phyloP scores from a whole-genome alignment of 768 basidiomycete species.

The Hericium rajendrae region DNA sequence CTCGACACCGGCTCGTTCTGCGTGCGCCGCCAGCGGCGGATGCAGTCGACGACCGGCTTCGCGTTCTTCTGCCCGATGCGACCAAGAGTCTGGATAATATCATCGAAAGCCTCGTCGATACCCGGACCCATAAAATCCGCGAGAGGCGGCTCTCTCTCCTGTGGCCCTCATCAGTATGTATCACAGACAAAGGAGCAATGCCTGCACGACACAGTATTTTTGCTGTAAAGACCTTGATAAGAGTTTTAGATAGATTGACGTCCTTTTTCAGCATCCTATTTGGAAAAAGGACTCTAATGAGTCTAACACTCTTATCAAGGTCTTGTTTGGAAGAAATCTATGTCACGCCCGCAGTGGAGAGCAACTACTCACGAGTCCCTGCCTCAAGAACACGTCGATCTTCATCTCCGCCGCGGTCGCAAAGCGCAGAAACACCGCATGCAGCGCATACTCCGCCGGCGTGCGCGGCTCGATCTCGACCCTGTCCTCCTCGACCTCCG shows the following conservation, averaged over 20 bases:
- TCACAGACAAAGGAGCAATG: too few relatives aligned
- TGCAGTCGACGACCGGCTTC: constrained; percentile 76
- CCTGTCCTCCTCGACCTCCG: constrained; percentile 48
- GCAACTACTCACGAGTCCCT: constrained; percentile 46
- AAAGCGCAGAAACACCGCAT: constrained; percentile 83
- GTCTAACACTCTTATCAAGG: too few relatives aligned
- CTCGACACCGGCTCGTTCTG: constrained; percentile 51
- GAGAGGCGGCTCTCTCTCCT: constrained; percentile 68
- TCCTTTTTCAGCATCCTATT: too few relatives aligned
- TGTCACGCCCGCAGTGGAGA: not conserved
- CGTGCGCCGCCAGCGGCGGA: constrained; percentile 78
- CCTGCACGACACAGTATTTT: too few relatives aligned
- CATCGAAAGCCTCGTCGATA: constrained; percentile 73
- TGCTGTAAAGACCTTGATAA: not conserved
- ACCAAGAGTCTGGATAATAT: constrained; percentile 74
- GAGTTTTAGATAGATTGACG: not conserved
- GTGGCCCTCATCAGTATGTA: not conserved
- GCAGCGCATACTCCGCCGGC: constrained; percentile 81
- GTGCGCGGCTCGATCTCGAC: constrained; percentile 65
- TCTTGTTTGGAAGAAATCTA: too few relatives aligned
- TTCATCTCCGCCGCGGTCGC: constrained; percentile 71
- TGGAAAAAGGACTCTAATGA: too few relatives aligned
- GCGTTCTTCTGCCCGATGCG: constrained; percentile 80
- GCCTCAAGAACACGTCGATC: constrained; percentile 64
- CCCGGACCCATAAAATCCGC: constrained; percentile 59